Conservation (phyloP, 352 stramenopile species). For the Thraustochytrium sp. region DNA sequence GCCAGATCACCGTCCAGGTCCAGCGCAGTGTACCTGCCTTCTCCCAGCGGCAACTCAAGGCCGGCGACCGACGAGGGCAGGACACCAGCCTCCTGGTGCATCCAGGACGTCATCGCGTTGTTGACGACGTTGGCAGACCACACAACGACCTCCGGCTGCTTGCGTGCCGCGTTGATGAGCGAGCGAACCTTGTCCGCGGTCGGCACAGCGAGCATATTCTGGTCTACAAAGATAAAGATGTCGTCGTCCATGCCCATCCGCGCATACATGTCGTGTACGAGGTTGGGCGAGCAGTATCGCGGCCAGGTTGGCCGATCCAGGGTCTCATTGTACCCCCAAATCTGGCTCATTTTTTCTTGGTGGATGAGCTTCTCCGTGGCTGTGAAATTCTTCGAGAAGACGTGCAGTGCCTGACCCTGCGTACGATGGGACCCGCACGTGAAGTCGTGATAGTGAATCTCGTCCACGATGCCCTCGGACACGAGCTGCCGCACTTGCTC, state of each 20-base stretch:
- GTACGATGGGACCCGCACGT: no score
- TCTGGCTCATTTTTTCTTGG: no score
- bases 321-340: no score
- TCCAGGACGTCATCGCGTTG: not conserved
- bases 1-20: not conserved
- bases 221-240: not conserved
- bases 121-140: not conserved
- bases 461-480: no score
- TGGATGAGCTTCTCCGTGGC: no score
- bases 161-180: not conserved
- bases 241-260: not conserved
- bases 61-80: not conserved
- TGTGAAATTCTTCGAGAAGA: no score
- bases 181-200: not conserved
- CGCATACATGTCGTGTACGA: not conserved
- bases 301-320: not conserved
- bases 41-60: not conserved
- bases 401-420: no score
- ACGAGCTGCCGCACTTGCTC: no score
- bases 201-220: not conserved
- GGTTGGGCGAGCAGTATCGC: not conserved
- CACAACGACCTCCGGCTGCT: not conserved
- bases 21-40: no score
- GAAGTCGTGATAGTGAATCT: no score
- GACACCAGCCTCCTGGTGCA: not conserved